Evolutionary conservation across 768 basidiomycete genomes (phyloP).

Genomic region (Suillus weaverae): DNA sequence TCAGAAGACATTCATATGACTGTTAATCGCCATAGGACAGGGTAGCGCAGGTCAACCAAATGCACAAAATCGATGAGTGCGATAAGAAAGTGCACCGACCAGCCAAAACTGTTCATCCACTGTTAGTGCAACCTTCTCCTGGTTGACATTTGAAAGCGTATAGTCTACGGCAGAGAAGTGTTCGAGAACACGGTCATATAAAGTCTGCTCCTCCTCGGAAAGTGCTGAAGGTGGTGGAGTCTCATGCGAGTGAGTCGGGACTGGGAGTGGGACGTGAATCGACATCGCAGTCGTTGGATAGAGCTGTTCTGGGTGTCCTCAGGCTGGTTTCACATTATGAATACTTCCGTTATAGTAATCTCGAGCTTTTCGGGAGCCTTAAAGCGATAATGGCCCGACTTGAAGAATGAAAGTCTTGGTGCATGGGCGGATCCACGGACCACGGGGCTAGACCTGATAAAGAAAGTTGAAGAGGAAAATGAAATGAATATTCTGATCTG

Average conservation of each 20-base stretch:
- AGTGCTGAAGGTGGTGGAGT: slow-evolving; percentile 38
- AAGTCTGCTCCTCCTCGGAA: slow-evolving; percentile 44
- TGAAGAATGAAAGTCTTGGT: too few species aligned
- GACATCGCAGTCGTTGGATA: neutral
- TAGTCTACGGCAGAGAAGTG: slow-evolving; percentile 60
- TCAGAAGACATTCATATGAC: slow-evolving; percentile 71
- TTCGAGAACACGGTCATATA: slow-evolving; percentile 54
- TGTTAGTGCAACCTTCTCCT: slow-evolving; percentile 44
- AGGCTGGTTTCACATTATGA: neutral
- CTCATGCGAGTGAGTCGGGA: slow-evolving; percentile 25
- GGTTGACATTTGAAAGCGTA: slow-evolving; percentile 45
- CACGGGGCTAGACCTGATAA: too few species aligned
- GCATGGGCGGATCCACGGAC: too few species aligned
- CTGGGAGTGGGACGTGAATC: slow-evolving; percentile 23
- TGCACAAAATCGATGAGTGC: neutral
- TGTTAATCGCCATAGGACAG: slow-evolving; percentile 13
- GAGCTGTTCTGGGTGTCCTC: neutral
- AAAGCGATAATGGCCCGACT: too few species aligned
- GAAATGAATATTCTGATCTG: too few species aligned
- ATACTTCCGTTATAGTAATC: neutral
- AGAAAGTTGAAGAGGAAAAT: too few species aligned
- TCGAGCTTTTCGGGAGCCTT: neutral
- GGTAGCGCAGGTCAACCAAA: neutral
- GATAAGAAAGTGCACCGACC: slow-evolving; percentile 34
- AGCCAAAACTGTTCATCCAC: slow-evolving; percentile 82